Evolutionary conservation across 257 asterid species (phyloP), one percentile per base, ranked within the genome.

Genomic region (Ocimum tenuiflorum): DNA sequence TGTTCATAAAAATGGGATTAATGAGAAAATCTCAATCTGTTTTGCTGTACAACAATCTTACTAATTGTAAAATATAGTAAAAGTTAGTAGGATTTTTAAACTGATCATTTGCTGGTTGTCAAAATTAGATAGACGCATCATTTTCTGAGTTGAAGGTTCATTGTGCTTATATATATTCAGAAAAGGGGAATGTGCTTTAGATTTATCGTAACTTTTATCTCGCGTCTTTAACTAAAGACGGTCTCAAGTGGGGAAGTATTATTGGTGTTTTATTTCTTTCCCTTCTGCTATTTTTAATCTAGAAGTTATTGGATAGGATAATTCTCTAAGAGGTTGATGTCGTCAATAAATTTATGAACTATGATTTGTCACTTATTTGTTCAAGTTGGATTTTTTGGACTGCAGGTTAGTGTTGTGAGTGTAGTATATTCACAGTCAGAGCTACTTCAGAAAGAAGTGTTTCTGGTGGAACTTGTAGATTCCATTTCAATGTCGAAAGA

Each of bases 381-480:
- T 49, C 11, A 49, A 48, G 43, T 56, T 56, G 56, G 29, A 7
- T 53, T 33, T 39, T 63, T 22, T 24, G 50, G 7, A 36, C 69
- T 82, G 77, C 89, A 94, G 99, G 96, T 94, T 72, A 90, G 99
- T 77, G 75, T 79, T 70, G 96, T 90, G 71, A 90, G 97, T 71
- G 95, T 94, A 45, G 97, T 63, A 52, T 94, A 94, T 74, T 87
- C 97, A 20, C 99, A 94, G 56, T 90, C 97, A 3, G 99, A 94
- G 74, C 97, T 94, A 63, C 96, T 90, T 67, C 92, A 90, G 73
- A 92, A 94, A 78, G 97, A 94, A 82, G 99, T 94, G 65, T 94
- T 94, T 72, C 68, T 94, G 75, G 96, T 90, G 79, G 99, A 94
- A 71, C 83, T 88, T 52, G 82, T 94, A 53, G 96, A 94, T 79